Conservation (phyloP, 1,284 basidiomycete genomes). For the Marasmius tenuissimus region DNA sequence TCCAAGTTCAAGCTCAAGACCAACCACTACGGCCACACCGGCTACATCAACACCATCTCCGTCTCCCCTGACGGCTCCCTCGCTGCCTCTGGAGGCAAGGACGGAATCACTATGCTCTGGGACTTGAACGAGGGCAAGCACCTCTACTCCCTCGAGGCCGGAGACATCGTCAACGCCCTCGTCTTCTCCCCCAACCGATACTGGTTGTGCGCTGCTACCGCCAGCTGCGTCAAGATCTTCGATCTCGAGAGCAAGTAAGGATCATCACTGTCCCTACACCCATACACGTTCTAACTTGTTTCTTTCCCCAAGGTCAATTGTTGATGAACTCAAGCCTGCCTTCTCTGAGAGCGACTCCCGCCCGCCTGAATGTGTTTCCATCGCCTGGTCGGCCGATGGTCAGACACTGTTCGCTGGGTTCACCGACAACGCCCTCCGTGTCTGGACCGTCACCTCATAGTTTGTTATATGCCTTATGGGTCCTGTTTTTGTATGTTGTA, state of each 20-base stretch:
- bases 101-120: conserved; percentile 99
- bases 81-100: conserved; percentile 98
- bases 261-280: neutral
- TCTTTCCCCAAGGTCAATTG: conserved; percentile 77
- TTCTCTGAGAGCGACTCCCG: conserved; percentile 76
- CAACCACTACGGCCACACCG: conserved; percentile 99
- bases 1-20: conserved; percentile 99
- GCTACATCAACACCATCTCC: conserved; percentile 99
- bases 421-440: conserved; percentile 89
- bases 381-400: conserved; percentile 98
- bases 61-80: conserved; percentile 99
- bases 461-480: neutral
- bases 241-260: conserved; percentile 96
- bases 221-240: conserved; percentile 98
- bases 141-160: conserved; percentile 99
- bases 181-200: conserved; percentile 99
- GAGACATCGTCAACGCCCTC: conserved; percentile 98
- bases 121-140: conserved; percentile 99
- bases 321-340: conserved; percentile 97
- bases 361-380: conserved; percentile 95
- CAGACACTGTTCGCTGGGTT: conserved; percentile 97
- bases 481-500: conserved; percentile 1
- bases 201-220: conserved; percentile 99
- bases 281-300: conserved; percentile 4
- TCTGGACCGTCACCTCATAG: conserved; percentile 87